phyloP scores from a whole-genome alignment of 768 basidiomycete genomes.

The Phylloporus sp. region DNA sequence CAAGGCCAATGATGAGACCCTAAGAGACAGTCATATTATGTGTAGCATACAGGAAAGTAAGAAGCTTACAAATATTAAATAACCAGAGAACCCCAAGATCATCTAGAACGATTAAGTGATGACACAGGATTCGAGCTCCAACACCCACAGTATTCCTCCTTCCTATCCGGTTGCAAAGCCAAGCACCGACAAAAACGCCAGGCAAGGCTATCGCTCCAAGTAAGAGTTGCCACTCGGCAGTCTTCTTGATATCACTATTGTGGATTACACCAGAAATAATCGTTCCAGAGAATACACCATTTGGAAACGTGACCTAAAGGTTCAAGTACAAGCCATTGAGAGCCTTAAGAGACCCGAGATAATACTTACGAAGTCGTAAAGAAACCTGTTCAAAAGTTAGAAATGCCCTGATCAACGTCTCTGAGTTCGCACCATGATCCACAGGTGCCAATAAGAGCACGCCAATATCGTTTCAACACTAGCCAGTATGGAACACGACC shows the following conservation, averaged over 20 bases:
- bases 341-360: not conserved
- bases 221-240: constrained; percentile 69
- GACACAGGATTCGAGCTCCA: not conserved
- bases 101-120: constrained; percentile 37
- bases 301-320: constrained; percentile 61
- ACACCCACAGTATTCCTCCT: constrained; percentile 51
- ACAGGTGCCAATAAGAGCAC: constrained; percentile 62
- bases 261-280: constrained; percentile 68
- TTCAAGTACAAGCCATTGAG: not conserved
- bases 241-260: constrained; percentile 49
- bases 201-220: constrained; percentile 60
- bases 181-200: constrained; percentile 51
- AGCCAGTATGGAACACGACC: constrained; percentile 59
- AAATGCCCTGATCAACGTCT: not conserved
- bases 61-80: constrained; percentile 54
- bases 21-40: not conserved
- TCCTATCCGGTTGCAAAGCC: constrained; percentile 51
- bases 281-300: constrained; percentile 63
- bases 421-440: constrained; percentile 54
- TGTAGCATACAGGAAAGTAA: not conserved
- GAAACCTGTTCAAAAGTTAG: constrained; percentile 43
- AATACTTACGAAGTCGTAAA: constrained; percentile 58
- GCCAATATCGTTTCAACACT: constrained; percentile 64
- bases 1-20: constrained; percentile 54
- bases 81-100: constrained; percentile 67